Percentiles rank a stretch among this genome's conserved stretches.
phyloP scores from a whole-genome alignment of 371 early-diverging fungal genomes.

The Apophysomyces elegans region DNA sequence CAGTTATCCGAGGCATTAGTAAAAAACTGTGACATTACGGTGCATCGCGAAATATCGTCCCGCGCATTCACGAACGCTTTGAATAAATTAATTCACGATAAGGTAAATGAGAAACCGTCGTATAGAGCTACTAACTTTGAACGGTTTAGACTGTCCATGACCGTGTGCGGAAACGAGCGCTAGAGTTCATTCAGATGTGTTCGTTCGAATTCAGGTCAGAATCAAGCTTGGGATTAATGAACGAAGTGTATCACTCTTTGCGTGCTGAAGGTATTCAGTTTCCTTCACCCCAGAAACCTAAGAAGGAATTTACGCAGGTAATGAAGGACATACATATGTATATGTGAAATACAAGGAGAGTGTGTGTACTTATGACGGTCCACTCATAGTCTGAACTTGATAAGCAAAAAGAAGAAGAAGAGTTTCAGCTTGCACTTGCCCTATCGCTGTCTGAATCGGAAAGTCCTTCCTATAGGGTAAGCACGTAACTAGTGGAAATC shows the following conservation, averaged over 20 bases:
- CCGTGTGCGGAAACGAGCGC: conserved; percentile 75
- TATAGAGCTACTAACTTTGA: neutral
- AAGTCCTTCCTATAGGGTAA: conserved; percentile 52
- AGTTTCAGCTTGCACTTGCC: conserved; percentile 86
- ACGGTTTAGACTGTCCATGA: conserved; percentile 67
- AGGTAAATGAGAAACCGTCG: conserved; percentile 36
- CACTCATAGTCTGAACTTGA: conserved; percentile 52
- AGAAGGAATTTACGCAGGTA: conserved; percentile 72
- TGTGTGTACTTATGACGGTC: neutral
- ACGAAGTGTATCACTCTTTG: conserved; percentile 79
- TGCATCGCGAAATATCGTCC: conserved; percentile 85
- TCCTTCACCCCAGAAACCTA: conserved; percentile 82
- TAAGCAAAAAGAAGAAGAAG: conserved; percentile 74
- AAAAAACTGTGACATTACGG: conserved; percentile 85
- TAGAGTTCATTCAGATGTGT: conserved; percentile 91
- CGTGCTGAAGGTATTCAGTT: conserved; percentile 69
- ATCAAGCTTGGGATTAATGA: conserved; percentile 83
- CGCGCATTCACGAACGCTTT: conserved; percentile 86
- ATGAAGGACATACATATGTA: neutral
- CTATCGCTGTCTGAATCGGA: conserved; percentile 82
- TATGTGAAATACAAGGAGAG: no score
- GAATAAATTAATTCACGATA: conserved; percentile 75
- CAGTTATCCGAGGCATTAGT: conserved; percentile 85
- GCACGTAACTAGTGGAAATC: conserved; percentile 4
- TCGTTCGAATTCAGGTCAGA: conserved; percentile 84